A percentile compares a stretch with the other conserved stretches of the same genome.
phyloP scores from a whole-genome alignment of 2,329 filamentous ascomycete species.

The Helminthosporium solani region DNA sequence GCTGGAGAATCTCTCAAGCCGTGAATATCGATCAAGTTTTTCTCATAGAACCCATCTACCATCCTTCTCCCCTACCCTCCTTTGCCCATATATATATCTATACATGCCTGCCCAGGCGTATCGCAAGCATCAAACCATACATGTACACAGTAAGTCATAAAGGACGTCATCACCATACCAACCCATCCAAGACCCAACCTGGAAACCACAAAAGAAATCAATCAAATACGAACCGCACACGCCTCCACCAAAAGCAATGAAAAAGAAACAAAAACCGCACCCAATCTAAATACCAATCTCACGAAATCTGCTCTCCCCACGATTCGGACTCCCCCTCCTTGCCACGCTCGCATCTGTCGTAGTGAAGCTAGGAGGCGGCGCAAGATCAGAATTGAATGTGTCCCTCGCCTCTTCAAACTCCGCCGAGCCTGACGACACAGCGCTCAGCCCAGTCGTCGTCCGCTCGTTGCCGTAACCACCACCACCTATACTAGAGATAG shows the following conservation, averaged over 20 bases:
- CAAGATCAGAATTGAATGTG: conserved; percentile 49
- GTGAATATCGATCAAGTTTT: too few relatives aligned
- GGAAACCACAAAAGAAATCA: neutral
- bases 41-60: too few relatives aligned
- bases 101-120: too few relatives aligned
- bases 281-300: conserved; percentile 35
- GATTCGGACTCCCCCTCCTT: conserved; percentile 30
- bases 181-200: neutral
- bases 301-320: conserved; percentile 36
- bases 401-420: conserved; percentile 57
- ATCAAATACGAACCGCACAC: neutral
- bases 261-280: too few relatives aligned
- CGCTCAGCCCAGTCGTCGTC: conserved; percentile 32
- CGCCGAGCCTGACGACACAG: conserved; percentile 38
- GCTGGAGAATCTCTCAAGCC: too few relatives aligned
- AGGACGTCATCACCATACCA: neutral
- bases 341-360: conserved; percentile 19
- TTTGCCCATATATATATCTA: too few relatives aligned
- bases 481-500: conserved; percentile 27
- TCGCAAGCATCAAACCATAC: neutral
- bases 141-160: neutral
- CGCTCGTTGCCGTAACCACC: conserved; percentile 27
- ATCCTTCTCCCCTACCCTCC: too few relatives aligned
- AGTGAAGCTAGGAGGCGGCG: conserved; percentile 44
- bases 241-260: neutral